Evolutionary conservation across 2,329 filamentous ascomycete species (phyloP).

Genomic region (Trichoderma harzianum): DNA sequence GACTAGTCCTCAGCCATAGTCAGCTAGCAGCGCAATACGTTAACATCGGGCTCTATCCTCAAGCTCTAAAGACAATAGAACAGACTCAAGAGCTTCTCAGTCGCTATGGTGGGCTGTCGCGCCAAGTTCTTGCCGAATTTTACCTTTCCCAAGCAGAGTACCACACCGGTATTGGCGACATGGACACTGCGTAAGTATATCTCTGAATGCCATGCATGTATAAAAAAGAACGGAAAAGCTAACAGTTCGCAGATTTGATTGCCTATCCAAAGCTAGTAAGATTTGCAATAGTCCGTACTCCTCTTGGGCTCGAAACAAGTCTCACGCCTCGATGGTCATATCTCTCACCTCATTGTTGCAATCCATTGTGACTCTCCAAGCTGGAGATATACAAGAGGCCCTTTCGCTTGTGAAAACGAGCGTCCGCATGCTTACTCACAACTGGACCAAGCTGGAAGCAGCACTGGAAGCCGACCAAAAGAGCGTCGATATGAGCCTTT

Average conservation of each 20-base stretch:
- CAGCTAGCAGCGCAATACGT: conserved; percentile 52
- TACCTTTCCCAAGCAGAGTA: conserved; percentile 75
- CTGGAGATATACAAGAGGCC: conserved; percentile 56
- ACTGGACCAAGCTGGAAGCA: conserved; percentile 52
- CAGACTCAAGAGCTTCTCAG: conserved; percentile 51
- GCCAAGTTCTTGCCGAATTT: conserved; percentile 48
- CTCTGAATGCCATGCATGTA: background rate
- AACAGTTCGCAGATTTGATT: conserved; percentile 26
- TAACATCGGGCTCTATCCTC: conserved; percentile 48
- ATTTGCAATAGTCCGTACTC: conserved; percentile 31
- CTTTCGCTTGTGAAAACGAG: conserved; percentile 55
- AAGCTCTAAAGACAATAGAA: conserved; percentile 53
- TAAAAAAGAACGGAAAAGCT: background rate
- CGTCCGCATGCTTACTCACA: conserved; percentile 53
- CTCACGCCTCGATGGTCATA: conserved; percentile 31
- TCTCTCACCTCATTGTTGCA: conserved; percentile 49
- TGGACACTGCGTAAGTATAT: conserved; percentile 54
- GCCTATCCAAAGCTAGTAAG: conserved; percentile 40
- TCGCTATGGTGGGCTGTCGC: conserved; percentile 36
- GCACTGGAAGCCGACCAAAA: conserved; percentile 21
- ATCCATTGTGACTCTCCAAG: conserved; percentile 62
- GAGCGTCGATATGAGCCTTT: conserved; percentile 29
- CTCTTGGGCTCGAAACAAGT: conserved; percentile 34
- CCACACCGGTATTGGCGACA: conserved; percentile 62
- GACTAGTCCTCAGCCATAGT: conserved; percentile 45